Evolutionary conservation across 805 yeast species (phyloP).

Genomic region (Wickerhamiella alocasiicola): DNA sequence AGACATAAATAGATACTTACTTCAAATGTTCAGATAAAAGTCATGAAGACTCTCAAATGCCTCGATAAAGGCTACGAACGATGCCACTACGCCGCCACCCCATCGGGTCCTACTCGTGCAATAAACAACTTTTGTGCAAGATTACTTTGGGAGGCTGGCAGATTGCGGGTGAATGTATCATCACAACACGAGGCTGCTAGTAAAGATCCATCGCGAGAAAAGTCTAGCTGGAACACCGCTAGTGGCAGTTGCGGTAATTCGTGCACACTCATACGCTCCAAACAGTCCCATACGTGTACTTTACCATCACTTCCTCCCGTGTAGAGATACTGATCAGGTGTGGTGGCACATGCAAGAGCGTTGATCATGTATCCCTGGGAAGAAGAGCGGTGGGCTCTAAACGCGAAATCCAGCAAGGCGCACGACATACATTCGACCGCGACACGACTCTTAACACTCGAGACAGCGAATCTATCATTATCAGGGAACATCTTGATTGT

Average conservation of each 20-base stretch:
- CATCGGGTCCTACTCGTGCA: no score
- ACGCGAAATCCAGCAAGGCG: not conserved
- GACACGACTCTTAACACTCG: slow-evolving; percentile 8
- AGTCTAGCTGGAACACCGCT: not conserved
- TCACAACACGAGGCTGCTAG: slow-evolving; percentile 8
- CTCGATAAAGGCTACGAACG: not conserved
- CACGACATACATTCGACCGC: not conserved
- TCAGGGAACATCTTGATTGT: not conserved
- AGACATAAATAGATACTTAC: no score
- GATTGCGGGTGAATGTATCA: slow-evolving; percentile 4
- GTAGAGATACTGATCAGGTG: slow-evolving; percentile 26
- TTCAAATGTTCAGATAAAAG: no score
- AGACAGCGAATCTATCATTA: not conserved
- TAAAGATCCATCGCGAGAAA: slow-evolving; percentile 1
- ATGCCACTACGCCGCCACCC: no score
- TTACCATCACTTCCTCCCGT: slow-evolving; percentile 40
- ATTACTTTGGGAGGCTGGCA: no score
- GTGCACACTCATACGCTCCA: slow-evolving; percentile 7
- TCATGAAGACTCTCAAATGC: no score
- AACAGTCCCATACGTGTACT: slow-evolving; percentile 38
- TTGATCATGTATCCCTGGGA: slow-evolving; percentile 35
- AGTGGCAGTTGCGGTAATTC: slow-evolving; percentile 1
- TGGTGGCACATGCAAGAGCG: slow-evolving; percentile 27
- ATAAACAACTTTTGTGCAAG: no score
- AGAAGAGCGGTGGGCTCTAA: slow-evolving; percentile 3